A percentile compares a stretch with the other conserved stretches of the same genome.
Evolutionary conservation across 148 eudicot genomes (phyloP).

Genomic region (Rhododendron kiyosumense): DNA sequence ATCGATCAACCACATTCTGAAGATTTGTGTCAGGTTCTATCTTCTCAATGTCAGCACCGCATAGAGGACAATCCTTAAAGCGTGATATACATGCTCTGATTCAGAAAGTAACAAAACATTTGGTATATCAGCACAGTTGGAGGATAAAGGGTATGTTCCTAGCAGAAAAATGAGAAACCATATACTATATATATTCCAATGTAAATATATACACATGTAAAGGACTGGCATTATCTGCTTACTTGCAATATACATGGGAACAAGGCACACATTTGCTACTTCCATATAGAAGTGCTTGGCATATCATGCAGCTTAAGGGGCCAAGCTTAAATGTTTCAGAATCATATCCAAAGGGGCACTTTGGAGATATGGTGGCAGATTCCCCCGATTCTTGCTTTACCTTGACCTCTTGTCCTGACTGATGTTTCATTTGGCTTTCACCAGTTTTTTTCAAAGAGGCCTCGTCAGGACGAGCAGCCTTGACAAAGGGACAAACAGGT

Average conservation of each 20-base stretch:
- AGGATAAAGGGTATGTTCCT: neutral
- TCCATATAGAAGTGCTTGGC: constrained; percentile 90
- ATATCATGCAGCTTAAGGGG: constrained; percentile 86
- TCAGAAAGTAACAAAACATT: constrained; percentile 4
- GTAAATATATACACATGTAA: neutral
- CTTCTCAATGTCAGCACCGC: constrained; percentile 95
- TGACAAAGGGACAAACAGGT: constrained; percentile 90
- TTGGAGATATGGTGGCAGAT: constrained; percentile 44
- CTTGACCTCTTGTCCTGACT: constrained; percentile 46
- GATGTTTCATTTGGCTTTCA: constrained; percentile 61
- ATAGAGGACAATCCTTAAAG: constrained; percentile 88
- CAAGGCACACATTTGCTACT: constrained; percentile 90
- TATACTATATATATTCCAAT: no score
- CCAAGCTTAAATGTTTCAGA: constrained; percentile 84
- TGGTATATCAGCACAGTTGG: neutral
- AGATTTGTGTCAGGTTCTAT: constrained; percentile 72
- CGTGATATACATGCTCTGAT: constrained; percentile 81
- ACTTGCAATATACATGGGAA: constrained; percentile 91
- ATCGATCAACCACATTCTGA: constrained; percentile 86
- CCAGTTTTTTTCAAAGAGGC: constrained; percentile 46
- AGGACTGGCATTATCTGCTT: constrained; percentile 24
- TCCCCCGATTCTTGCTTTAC: constrained; percentile 44
- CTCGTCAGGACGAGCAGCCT: constrained; percentile 89
- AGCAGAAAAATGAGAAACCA: neutral
- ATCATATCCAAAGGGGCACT: constrained; percentile 97